Evolutionary conservation across 352 stramenopile genomes (phyloP).

Genomic region (Globisporangium spiculum): DNA sequence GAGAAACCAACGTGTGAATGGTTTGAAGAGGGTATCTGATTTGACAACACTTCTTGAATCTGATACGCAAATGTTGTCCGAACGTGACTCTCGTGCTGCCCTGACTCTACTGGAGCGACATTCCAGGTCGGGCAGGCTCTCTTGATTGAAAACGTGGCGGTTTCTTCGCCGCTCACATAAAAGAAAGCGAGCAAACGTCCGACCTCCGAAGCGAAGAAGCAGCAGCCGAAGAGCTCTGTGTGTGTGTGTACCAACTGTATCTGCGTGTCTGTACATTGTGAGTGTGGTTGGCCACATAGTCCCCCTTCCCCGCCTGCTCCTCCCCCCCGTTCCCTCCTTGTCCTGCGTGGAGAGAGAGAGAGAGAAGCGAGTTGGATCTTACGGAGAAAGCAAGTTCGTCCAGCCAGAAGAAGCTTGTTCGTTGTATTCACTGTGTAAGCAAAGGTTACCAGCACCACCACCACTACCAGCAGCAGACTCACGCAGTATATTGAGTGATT

Average conservation of each 20-base stretch:
- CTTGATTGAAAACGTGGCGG: slow-evolving; percentile 4
- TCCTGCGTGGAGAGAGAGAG: background rate
- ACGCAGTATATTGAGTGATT: background rate
- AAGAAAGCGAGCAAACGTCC: background rate
- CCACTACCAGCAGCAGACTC: too few species aligned
- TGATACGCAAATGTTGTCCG: slow-evolving; percentile 2
- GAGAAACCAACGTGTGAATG: too few species aligned
- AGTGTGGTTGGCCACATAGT: background rate
- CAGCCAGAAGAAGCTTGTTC: background rate
- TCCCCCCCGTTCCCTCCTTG: background rate
- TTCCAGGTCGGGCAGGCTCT: background rate
- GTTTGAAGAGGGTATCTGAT: too few species aligned
- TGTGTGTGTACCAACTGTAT: background rate
- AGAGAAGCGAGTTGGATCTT: background rate
- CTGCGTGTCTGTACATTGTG: background rate
- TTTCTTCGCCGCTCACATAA: background rate
- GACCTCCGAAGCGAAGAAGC: background rate
- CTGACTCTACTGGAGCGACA: slow-evolving; percentile 2
- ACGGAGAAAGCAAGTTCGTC: background rate
- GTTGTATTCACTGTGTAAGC: background rate
- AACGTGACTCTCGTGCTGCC: background rate
- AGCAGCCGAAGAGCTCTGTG: background rate
- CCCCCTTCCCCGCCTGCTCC: background rate
- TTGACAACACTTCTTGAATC: background rate
- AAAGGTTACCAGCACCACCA: too few species aligned